phyloP scores from a whole-genome alignment of 2,329 filamentous ascomycete species.

The Madurella mycetomatis region DNA sequence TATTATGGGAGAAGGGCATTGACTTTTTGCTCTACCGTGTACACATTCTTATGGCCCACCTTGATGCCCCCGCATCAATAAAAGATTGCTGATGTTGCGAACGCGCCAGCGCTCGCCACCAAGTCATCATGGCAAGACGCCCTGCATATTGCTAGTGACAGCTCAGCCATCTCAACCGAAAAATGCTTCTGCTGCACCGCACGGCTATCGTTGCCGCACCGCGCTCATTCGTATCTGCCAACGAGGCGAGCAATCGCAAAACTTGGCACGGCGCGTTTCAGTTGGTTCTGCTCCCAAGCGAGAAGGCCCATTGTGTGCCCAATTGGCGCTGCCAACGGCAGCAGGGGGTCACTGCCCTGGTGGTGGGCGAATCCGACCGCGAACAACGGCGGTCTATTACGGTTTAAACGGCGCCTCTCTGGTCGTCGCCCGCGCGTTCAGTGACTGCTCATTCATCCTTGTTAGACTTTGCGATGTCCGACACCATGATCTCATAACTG shows the following conservation, averaged over 20 bases:
- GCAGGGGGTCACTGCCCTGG: not conserved
- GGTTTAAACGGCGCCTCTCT: not conserved
- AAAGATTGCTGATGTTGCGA: too few relatives aligned
- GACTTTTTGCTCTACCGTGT: not conserved
- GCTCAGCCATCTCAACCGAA: not conserved
- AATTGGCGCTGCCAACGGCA: not conserved
- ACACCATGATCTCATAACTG: conserved; percentile 13
- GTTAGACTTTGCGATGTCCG: not conserved
- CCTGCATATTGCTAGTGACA: not conserved
- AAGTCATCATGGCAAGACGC: too few relatives aligned
- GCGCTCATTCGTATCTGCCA: too few relatives aligned
- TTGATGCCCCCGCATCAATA: too few relatives aligned
- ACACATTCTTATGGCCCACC: not conserved
- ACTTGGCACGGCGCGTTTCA: not conserved
- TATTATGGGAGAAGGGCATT: too few relatives aligned
- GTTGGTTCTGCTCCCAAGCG: not conserved
- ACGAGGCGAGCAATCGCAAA: not conserved
- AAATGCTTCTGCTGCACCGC: not conserved
- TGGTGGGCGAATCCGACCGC: too few relatives aligned
- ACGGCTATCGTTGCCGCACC: not conserved
- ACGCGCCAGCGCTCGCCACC: too few relatives aligned
- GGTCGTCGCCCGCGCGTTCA: not conserved
- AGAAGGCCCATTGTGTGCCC: not conserved
- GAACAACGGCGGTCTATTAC: too few relatives aligned
- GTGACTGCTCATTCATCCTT: not conserved